A percentile compares a stretch with the other conserved stretches of the same genome.
phyloP scores from a whole-genome alignment of 2,329 filamentous ascomycete species.

The Epichloe sp. region DNA sequence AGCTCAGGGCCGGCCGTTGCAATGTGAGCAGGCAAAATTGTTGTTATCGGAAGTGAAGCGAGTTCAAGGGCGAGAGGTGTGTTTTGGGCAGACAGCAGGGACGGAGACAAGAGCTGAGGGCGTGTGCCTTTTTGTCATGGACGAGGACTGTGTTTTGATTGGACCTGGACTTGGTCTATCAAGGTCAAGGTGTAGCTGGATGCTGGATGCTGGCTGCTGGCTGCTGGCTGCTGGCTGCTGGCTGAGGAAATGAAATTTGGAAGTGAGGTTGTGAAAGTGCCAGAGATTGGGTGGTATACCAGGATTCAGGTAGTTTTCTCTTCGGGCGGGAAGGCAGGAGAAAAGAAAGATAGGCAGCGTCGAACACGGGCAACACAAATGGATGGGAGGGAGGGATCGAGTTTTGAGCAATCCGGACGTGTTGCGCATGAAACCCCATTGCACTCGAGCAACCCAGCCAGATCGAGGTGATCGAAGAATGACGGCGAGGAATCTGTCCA shows the following conservation, averaged over 20 bases:
- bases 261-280: too few species aligned
- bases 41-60: background rate
- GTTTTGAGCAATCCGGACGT: conserved; percentile 16
- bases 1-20: conserved; percentile 2
- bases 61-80: background rate
- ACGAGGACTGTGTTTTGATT: too few species aligned
- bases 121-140: background rate
- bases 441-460: background rate
- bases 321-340: too few species aligned
- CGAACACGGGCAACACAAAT: too few species aligned
- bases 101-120: background rate
- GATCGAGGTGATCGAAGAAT: conserved; percentile 24
- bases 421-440: conserved; percentile 18
- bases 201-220: too few species aligned
- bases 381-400: conserved; percentile 14
- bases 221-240: too few species aligned
- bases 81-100: background rate
- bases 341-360: too few species aligned
- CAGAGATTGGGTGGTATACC: too few species aligned
- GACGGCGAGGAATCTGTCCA: conserved; percentile 2
- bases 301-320: too few species aligned
- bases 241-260: too few species aligned
- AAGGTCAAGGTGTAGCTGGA: too few species aligned
- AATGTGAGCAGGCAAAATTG: background rate
- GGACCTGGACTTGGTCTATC: too few species aligned